Percentiles rank a stretch among this genome's conserved stretches.
Conservation (phyloP, 768 basidiomycete species). For the Lyophyllum shimeji region DNA sequence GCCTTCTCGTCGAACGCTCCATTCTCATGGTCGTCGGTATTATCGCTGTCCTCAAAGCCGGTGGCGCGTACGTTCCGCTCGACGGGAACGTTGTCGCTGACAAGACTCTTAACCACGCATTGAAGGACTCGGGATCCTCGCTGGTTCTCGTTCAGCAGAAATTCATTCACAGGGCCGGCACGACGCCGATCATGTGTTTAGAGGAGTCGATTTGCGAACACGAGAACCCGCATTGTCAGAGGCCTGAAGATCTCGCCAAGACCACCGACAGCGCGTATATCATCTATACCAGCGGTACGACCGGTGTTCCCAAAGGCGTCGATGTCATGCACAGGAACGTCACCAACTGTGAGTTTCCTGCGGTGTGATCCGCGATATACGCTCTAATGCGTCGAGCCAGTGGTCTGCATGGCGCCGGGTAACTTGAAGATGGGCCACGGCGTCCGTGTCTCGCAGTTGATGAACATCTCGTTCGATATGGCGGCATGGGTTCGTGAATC, state of each 20-base stretch:
- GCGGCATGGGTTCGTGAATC: slow-evolving; percentile 48
- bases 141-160: slow-evolving; percentile 41
- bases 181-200: slow-evolving; percentile 25
- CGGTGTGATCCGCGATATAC: too few relatives aligned
- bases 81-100: slow-evolving; percentile 57
- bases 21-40: slow-evolving; percentile 53
- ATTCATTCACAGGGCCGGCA: slow-evolving; percentile 34
- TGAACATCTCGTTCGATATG: slow-evolving; percentile 67
- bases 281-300: slow-evolving; percentile 65
- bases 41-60: slow-evolving; percentile 52
- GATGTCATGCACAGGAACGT: slow-evolving; percentile 56
- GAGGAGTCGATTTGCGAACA: slow-evolving; percentile 29
- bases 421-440: slow-evolving; percentile 56
- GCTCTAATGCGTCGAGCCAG: slow-evolving; percentile 13
- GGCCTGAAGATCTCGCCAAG: too few relatives aligned
- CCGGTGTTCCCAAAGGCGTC: slow-evolving; percentile 57
- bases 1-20: slow-evolving; percentile 52
- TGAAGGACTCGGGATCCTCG: slow-evolving; percentile 41
- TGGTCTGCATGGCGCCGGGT: slow-evolving; percentile 44
- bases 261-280: slow-evolving; percentile 46
- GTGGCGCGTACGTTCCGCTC: slow-evolving; percentile 55
- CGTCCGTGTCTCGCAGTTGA: slow-evolving; percentile 53
- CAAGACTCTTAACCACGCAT: slow-evolving; percentile 47
- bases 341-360: slow-evolving; percentile 48
- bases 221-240: too few relatives aligned